A percentile compares a stretch with the other conserved stretches of the same genome.
These are phyloP conservation scores for Echinochloa phyllopogon DNA, from an alignment of 176 grass and related monocot species.

Conservation along the genomic window DNA sequence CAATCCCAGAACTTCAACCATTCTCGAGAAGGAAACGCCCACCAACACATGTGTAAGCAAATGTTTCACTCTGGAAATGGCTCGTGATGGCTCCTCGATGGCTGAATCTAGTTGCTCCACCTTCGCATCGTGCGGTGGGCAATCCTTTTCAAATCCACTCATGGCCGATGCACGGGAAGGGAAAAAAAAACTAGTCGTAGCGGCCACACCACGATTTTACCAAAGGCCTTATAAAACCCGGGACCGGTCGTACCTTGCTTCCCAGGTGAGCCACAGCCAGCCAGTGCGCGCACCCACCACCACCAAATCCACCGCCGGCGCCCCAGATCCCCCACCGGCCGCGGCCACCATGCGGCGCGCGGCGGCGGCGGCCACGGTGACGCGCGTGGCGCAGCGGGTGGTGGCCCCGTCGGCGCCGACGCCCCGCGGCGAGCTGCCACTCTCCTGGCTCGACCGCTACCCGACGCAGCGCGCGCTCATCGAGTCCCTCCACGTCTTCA, in stretches of 20 bases:
- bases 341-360: conserved; percentile 35
- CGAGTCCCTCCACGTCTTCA: conserved; percentile 94
- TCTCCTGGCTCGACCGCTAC: conserved; percentile 94
- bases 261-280: conserved; percentile 38
- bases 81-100: background rate
- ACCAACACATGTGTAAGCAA: background rate
- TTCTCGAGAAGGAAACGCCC: background rate
- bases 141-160: conserved; percentile 52
- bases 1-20: no score
- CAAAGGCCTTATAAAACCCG: conserved; percentile 44
- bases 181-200: conserved; percentile 24
- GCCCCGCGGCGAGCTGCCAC: conserved; percentile 55
- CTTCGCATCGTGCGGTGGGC: conserved; percentile 34
- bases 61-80: background rate
- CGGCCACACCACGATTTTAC: conserved; percentile 23
- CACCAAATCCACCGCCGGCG: background rate
- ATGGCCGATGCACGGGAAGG: background rate
- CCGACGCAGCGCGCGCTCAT: conserved; percentile 88
- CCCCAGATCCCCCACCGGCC: conserved; percentile 40
- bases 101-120: conserved; percentile 33
- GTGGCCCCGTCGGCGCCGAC: conserved; percentile 61
- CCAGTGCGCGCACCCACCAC: conserved; percentile 31
- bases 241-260: conserved; percentile 41
- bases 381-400: conserved; percentile 63
- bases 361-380: conserved; percentile 45